Conservation (phyloP, 805 yeast species). For the Candida verbasci region DNA sequence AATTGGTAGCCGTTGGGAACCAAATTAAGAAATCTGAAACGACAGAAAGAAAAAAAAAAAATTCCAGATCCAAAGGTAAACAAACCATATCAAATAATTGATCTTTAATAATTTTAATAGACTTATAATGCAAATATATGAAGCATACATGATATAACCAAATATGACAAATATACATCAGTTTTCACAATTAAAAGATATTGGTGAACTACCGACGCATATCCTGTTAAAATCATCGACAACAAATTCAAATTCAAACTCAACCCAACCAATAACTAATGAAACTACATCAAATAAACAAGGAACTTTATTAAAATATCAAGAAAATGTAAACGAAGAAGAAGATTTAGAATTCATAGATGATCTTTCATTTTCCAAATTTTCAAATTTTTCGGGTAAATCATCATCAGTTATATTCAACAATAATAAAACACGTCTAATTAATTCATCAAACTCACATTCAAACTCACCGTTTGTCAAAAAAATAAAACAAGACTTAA, state of each 20-base stretch:
- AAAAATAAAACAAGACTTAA: conserved; percentile 20
- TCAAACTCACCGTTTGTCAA: conserved; percentile 25
- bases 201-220: conserved; percentile 4
- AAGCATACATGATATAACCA: neutral
- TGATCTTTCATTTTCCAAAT: conserved; percentile 33
- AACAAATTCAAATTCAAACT: neutral
- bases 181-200: conserved; percentile 4
- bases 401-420: neutral
- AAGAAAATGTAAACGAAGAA: conserved; percentile 18
- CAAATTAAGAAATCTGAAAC: no score
- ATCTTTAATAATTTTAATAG: no score
- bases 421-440: neutral
- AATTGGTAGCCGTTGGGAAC: no score
- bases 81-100: no score
- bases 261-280: neutral
- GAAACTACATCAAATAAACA: conserved; percentile 2
- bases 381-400: conserved; percentile 20
- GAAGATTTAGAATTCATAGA: conserved; percentile 21
- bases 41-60: no score
- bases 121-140: conserved; percentile 1
- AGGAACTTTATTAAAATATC: conserved; percentile 27
- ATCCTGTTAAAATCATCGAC: conserved; percentile 3
- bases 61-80: no score
- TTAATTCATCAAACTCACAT: neutral
- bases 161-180: conserved; percentile 2